A percentile compares a stretch with the other conserved stretches of the same genome.
These are phyloP conservation scores for Globisporangium parvum DNA, from an alignment of 352 stramenopile genomes.

Conservation along the genomic window DNA sequence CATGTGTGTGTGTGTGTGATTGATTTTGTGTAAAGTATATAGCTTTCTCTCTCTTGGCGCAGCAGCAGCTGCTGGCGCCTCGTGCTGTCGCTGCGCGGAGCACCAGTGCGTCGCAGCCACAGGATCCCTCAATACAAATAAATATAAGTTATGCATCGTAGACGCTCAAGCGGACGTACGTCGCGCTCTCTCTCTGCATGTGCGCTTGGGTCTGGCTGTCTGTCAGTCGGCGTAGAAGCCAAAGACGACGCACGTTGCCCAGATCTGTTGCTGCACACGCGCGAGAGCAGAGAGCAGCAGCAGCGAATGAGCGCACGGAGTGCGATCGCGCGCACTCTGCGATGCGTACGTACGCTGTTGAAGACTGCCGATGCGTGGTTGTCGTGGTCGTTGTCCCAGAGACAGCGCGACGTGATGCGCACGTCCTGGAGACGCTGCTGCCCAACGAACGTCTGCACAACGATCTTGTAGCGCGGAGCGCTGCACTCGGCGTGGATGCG, in stretches of 20 bases:
- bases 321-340: not conserved
- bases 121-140: too few species aligned
- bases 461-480: slow-evolving; percentile 90
- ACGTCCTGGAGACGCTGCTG: slow-evolving; percentile 92
- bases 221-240: slow-evolving; percentile 87
- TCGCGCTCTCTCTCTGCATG: too few species aligned
- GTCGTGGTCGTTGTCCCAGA: slow-evolving; percentile 92
- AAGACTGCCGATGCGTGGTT: slow-evolving; percentile 90
- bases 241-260: slow-evolving; percentile 88
- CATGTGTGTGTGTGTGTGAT: not conserved
- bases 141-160: slow-evolving; percentile 26
- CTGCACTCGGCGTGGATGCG: slow-evolving; percentile 57
- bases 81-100: too few species aligned
- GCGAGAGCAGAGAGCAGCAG: not conserved
- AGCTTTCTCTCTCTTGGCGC: not conserved
- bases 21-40: slow-evolving; percentile 14
- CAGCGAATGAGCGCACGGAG: not conserved
- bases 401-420: slow-evolving; percentile 88
- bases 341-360: slow-evolving; percentile 59
- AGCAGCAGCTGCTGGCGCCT: too few species aligned
- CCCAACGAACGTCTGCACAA: slow-evolving; percentile 93
- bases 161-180: too few species aligned
- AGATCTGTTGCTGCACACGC: slow-evolving; percentile 70
- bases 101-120: too few species aligned
- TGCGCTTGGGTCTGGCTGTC: too few species aligned